Evolutionary conservation across 192 early-diverging fungal species (phyloP).

Genomic region (Gryganskiella cystojenkinii): DNA sequence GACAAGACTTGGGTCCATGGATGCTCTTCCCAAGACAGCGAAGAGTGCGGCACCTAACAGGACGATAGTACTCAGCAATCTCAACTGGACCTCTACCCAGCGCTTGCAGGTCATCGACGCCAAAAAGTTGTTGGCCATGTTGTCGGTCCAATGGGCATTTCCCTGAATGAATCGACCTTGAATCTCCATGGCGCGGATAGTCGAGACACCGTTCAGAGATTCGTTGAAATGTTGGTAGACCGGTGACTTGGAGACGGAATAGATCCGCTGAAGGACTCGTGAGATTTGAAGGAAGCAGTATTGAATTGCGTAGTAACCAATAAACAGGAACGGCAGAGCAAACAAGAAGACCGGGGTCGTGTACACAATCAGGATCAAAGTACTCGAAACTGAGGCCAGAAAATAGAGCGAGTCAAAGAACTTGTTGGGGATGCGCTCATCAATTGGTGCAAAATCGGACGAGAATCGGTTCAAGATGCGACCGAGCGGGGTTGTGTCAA

Average conservation of each 20-base stretch:
- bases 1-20: slow-evolving; percentile 83
- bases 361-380: slow-evolving; percentile 18
- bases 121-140: slow-evolving; percentile 33
- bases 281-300: slow-evolving; percentile 66
- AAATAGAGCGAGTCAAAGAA: slow-evolving; percentile 25
- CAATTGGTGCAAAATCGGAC: slow-evolving; percentile 23
- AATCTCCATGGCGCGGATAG: slow-evolving; percentile 60
- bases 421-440: slow-evolving; percentile 33
- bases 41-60: slow-evolving; percentile 23
- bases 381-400: slow-evolving; percentile 31
- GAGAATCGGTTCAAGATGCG: slow-evolving; percentile 73
- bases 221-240: slow-evolving; percentile 72
- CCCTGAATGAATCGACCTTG: slow-evolving; percentile 65
- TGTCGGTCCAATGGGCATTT: slow-evolving; percentile 48
- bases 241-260: slow-evolving; percentile 76
- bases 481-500: slow-evolving; percentile 74
- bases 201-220: slow-evolving; percentile 61
- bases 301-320: slow-evolving; percentile 48
- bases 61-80: slow-evolving; percentile 54
- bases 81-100: slow-evolving; percentile 40
- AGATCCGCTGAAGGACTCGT: slow-evolving; percentile 74
- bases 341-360: slow-evolving; percentile 25
- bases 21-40: slow-evolving; percentile 18
- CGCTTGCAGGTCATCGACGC: slow-evolving; percentile 17
- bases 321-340: slow-evolving; percentile 17